phyloP scores from a whole-genome alignment of 1,284 basidiomycete genomes.

The Fereydounia khargensis region DNA sequence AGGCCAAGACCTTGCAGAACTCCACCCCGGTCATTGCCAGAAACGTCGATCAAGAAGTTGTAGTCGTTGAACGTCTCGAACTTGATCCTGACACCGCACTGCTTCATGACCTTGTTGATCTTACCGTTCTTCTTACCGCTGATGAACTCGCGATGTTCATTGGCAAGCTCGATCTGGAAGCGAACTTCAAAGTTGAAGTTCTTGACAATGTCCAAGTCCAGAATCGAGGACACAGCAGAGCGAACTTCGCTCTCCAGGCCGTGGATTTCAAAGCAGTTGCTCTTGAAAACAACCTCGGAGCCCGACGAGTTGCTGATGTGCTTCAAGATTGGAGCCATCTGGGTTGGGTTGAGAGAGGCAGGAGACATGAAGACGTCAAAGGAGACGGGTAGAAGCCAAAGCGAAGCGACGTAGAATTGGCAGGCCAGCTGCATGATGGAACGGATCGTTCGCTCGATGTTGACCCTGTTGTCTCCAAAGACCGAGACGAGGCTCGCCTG shows the following conservation, averaged over 20 bases:
- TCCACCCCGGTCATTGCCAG: conserved; percentile 61
- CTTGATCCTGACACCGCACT: conserved; percentile 85
- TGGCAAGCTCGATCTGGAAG: conserved; percentile 96
- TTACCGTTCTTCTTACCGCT: conserved; percentile 59
- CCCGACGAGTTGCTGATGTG: conserved; percentile 82
- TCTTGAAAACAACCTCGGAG: conserved; percentile 94
- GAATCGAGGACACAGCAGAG: conserved; percentile 76
- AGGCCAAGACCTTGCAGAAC: conserved; percentile 84
- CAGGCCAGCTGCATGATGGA: conserved; percentile 94
- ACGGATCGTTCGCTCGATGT: conserved; percentile 90
- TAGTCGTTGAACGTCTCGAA: conserved; percentile 99
- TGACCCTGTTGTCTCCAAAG: conserved; percentile 89
- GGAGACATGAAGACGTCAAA: conserved; percentile 86
- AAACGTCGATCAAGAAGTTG: conserved; percentile 91
- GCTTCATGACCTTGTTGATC: conserved; percentile 63
- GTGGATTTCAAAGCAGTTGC: conserved; percentile 95
- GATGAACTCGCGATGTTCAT: conserved; percentile 97
- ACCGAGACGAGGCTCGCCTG: conserved; percentile 89
- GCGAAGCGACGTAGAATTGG: conserved; percentile 90
- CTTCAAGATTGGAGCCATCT: conserved; percentile 80
- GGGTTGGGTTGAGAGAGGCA: conserved; percentile 72
- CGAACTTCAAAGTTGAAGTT: conserved; percentile 94
- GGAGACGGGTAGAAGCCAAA: conserved; percentile 90
- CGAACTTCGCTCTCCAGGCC: conserved; percentile 92
- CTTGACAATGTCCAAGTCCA: conserved; percentile 89